Evolutionary conservation across 2,329 filamentous ascomycete species (phyloP).

Genomic region (Cercospora sesami): DNA sequence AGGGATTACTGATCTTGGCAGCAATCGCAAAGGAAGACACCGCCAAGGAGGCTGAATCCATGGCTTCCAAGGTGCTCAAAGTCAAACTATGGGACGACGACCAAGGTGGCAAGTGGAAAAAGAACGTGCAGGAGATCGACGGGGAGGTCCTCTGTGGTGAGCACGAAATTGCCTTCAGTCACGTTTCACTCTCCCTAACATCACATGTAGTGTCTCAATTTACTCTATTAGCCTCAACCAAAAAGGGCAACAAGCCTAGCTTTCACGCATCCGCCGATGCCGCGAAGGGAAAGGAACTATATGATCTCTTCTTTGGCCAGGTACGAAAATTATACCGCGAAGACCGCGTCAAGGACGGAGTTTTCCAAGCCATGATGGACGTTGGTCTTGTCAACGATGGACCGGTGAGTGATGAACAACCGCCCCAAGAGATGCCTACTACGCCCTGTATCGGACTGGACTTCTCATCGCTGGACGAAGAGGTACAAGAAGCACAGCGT

Average conservation of each 20-base stretch:
- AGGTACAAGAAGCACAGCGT: conserved; percentile 45
- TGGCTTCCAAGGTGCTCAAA: conserved; percentile 84
- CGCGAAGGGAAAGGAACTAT: conserved; percentile 75
- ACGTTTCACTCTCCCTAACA: conserved; percentile 8
- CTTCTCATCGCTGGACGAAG: conserved; percentile 58
- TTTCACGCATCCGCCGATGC: conserved; percentile 85
- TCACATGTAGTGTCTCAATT: conserved; percentile 80
- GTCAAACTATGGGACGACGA: conserved; percentile 85
- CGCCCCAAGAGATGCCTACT: conserved; percentile 17
- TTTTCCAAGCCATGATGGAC: conserved; percentile 99
- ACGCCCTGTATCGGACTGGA: conserved; percentile 42
- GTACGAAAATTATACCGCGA: conserved; percentile 69
- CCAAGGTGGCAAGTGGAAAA: conserved; percentile 87
- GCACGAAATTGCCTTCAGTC: conserved; percentile 30
- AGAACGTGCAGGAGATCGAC: conserved; percentile 79
- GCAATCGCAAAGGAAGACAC: conserved; percentile 90
- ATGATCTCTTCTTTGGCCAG: conserved; percentile 77
- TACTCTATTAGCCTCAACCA: conserved; percentile 87
- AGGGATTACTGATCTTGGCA: conserved; percentile 85
- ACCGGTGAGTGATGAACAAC: conserved; percentile 56
- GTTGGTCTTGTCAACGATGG: conserved; percentile 88
- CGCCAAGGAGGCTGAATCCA: conserved; percentile 77
- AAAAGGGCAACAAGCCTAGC: conserved; percentile 92
- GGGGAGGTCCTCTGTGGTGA: conserved; percentile 94
- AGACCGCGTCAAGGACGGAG: conserved; percentile 86